Conservation (phyloP, 169 alveolate genomes). For the Plasmodium blacklocki region DNA sequence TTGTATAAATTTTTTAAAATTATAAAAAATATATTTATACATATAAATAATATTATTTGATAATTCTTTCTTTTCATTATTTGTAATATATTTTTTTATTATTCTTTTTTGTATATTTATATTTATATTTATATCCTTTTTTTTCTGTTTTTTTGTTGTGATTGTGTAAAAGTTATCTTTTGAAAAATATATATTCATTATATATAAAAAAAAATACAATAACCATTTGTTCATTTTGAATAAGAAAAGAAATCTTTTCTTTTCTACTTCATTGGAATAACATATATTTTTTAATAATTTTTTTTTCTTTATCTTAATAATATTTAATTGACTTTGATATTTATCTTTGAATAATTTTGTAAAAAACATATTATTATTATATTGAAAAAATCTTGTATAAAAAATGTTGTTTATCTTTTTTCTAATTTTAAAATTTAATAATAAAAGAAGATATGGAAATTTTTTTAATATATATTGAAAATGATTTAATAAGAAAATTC, state of each 20-base stretch:
- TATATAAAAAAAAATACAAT: constrained; percentile 46
- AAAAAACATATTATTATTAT: background rate
- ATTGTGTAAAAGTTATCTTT: background rate
- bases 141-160: background rate
- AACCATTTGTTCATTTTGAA: constrained; percentile 38
- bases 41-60: too few species aligned
- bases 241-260: constrained; percentile 32
- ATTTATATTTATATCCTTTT: too few species aligned
- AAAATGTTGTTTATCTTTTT: background rate
- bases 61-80: too few species aligned
- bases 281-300: background rate
- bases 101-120: too few species aligned
- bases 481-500: constrained; percentile 22
- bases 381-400: background rate
- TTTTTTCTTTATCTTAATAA: constrained; percentile 21
- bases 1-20: too few species aligned
- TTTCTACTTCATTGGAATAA: background rate
- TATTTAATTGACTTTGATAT: constrained; percentile 1
- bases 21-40: too few species aligned
- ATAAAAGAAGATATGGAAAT: constrained; percentile 48
- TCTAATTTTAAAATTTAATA: background rate
- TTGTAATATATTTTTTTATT: too few species aligned
- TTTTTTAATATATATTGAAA: background rate
- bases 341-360: background rate
- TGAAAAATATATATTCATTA: constrained; percentile 6